phyloP scores from a whole-genome alignment of 202 grass and related monocot species.

The Panicum hallii region DNA sequence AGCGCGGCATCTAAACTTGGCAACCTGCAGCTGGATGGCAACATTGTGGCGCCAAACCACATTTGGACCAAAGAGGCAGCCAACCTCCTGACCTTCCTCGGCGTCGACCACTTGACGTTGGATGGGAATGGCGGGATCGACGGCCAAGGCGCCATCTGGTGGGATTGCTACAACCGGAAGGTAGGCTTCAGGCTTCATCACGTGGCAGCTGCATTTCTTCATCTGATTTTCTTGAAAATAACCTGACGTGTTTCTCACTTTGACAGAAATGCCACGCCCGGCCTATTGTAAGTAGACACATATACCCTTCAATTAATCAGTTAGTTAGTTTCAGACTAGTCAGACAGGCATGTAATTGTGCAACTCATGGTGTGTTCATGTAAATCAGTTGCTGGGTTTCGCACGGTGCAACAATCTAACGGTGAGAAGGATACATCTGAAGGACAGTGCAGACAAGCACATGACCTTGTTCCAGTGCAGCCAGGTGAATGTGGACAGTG shows the following conservation, averaged over 20 bases:
- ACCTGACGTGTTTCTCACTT: constrained; percentile 37
- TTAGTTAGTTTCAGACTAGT: neutral
- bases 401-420: constrained; percentile 38
- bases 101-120: constrained; percentile 43
- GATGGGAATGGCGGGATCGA: constrained; percentile 59
- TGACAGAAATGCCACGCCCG: constrained; percentile 49
- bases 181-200: constrained; percentile 38
- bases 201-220: neutral
- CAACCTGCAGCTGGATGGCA: constrained; percentile 57
- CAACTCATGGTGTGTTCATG: constrained; percentile 7
- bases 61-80: constrained; percentile 46
- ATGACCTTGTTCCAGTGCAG: constrained; percentile 55
- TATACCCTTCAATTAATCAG: neutral
- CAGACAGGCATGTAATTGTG: neutral
- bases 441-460: constrained; percentile 60
- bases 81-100: constrained; percentile 55
- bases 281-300: constrained; percentile 64
- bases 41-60: constrained; percentile 59
- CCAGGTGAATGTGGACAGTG: constrained; percentile 2
- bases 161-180: constrained; percentile 52
- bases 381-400: constrained; percentile 57
- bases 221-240: neutral
- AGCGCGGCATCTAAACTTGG: neutral
- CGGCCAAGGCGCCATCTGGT: constrained; percentile 70
- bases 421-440: constrained; percentile 53